Evolutionary conservation across 805 yeast species (phyloP), one percentile per base, ranked within the genome.

Genomic region (Blastobotrys attinorum): DNA sequence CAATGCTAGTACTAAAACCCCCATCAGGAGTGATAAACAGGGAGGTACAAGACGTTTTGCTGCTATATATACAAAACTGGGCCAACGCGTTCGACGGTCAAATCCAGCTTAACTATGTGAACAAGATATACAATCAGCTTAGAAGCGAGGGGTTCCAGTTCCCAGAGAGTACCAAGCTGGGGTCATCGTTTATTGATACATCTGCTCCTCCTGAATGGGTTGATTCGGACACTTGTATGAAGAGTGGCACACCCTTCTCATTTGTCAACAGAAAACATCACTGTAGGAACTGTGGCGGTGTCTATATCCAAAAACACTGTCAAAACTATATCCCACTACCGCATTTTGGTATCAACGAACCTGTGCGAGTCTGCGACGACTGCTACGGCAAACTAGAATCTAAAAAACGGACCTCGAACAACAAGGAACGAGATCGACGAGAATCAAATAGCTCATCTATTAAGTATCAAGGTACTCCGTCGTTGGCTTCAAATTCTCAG

Each of bases 141-240:
- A 68, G 72, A 44, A 61, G 66, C 33, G 83, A 82, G 45, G 89
- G 63, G 6, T 76, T 76, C 52, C 66, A 70, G 42, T 87, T 89
- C 56, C 95, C 95, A 1, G 66, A 65, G 21, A 57, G 61, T 22
- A 60, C 62, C 18, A 52, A 45, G 42, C 64, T 73, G 38, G 62
- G 66, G 20, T 55, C 70, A 29, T 69, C 73, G 3, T 77, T 89
- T 60, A 76, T 90, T 39, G 97, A 90, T 55, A 76, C 96, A 1
- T 83, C 79, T 48, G 89, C 89, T 3, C 97, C 98, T 1, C 97
- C 98, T 0, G 97, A 88, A 54, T 92, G 98, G 98, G 81, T 84
- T 18, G 98, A 92, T 57, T 83, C 89, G 8, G 95, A 87, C 54
- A 86, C 86, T 3, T 92, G 98, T 63, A 89, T 92, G 97, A 78